Base-by-base conservation (phyloP, 768 basidiomycete genomes). In the Paxillus rubicundulus region DNA sequence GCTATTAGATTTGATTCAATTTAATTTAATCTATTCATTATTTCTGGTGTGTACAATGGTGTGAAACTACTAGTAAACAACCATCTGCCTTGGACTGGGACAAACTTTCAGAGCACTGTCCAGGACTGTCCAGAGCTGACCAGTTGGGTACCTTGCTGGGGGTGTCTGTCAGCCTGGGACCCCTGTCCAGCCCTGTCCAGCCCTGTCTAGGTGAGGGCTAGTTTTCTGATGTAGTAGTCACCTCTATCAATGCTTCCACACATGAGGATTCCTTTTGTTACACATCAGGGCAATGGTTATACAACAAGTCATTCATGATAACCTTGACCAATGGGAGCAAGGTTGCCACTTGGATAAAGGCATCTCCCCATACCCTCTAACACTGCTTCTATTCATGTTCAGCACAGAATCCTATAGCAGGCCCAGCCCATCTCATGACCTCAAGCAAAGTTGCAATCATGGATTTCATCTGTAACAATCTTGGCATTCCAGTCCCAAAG, bases 381-480 rank as follows among this genome's bases (percentile, higher is more conserved):
- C 18, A 9, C 3, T 20, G n/a, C 40, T 40, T 45, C 21, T 21
- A 7, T 44, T 51, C 17, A 49, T 32, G 8, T 45, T 9, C 28
- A 34, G 37, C n/a, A 13, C n/a, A 58, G 57, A 55, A 47, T 50
- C 61, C 63, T 9, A 50, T 70, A 28, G 62, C 65, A 21, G 68
- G 71, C n/a, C 64, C 64, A 4, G 47, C 54, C 5, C 63, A 61
- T 51, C 55, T 66, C 37, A 53, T 52, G 14, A 70, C 67, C 20
- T 71, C 71, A 13, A 72, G 70, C 47, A 71, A 72, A 49, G 71
- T 70, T 4, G 71, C 71, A 16, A 72, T 70, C 0, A 62, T 72
- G 61, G 60, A 71, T 33, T 72, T 61, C 49, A 55, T 55, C 14
- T 65, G 65, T 13, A 52, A 59, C 21, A 53, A 56, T 17, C 63